These are phyloP conservation scores for Oryza glaberrima DNA, from an alignment of 176 grass and related monocot species.

Conservation along the genomic window DNA sequence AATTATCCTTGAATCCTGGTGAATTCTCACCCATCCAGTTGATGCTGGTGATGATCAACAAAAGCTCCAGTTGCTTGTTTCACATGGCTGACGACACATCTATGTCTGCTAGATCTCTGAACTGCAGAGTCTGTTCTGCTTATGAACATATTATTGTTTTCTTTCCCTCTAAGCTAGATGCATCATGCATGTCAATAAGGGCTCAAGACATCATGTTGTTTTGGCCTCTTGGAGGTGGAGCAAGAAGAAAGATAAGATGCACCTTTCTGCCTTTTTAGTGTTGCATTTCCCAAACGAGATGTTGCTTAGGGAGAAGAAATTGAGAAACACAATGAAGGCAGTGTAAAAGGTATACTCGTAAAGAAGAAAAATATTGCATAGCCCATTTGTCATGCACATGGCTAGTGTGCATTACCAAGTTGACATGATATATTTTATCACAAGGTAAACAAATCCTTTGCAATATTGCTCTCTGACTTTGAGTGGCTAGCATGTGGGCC, in stretches of 20 bases:
- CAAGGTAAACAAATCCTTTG: no score
- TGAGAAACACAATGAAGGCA: no score
- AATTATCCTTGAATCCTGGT: neutral
- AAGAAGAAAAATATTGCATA: no score
- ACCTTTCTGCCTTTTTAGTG: neutral
- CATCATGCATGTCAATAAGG: neutral
- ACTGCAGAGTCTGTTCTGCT: neutral
- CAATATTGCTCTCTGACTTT: no score
- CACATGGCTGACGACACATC: neutral
- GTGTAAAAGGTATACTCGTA: no score
- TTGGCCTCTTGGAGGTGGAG: neutral
- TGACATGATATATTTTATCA: no score
- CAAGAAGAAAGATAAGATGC: neutral
- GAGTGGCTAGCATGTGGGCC: no score
- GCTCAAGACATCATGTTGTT: neutral
- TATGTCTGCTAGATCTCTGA: neutral
- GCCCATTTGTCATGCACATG: no score
- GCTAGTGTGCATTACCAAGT: no score
- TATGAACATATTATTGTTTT: neutral
- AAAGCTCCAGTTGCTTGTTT: neutral
- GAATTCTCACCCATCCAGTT: neutral
- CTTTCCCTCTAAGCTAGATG: constrained; percentile 19
- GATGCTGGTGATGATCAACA: neutral
- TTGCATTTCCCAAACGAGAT: neutral
- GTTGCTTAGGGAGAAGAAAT: no score